These are phyloP conservation scores for Eucalyptus microcorys DNA, from an alignment of 345 rosid species.

Conservation along the genomic window DNA sequence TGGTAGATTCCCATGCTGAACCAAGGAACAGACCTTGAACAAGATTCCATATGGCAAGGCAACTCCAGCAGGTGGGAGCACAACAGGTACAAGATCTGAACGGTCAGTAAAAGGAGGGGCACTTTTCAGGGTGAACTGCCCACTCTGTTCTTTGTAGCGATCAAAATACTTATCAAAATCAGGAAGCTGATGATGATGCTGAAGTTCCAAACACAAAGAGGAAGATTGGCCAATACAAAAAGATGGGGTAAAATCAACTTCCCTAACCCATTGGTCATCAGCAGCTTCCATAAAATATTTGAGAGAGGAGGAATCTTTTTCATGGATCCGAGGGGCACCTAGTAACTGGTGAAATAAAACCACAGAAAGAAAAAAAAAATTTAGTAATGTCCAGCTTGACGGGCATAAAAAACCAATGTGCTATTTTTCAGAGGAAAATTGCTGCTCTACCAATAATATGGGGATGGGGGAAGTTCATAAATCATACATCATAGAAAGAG, in stretches of 20 bases:
- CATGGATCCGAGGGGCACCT: conserved; percentile 16
- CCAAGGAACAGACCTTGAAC: conserved; percentile 28
- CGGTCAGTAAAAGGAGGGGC: conserved; percentile 8
- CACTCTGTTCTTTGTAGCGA: conserved; percentile 8
- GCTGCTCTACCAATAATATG: background rate
- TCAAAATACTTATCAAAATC: conserved; percentile 10
- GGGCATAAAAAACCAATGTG: background rate
- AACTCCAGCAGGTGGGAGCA: conserved; percentile 12
- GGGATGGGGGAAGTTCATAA: background rate
- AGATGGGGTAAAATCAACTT: conserved; percentile 32
- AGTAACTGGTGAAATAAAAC: background rate
- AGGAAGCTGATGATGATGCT: conserved; percentile 1
- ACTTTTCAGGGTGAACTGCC: background rate
- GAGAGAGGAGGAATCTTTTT: background rate
- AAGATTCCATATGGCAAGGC: conserved; percentile 23
- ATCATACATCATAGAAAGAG: background rate
- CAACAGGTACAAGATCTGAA: conserved; percentile 21
- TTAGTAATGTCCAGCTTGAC: background rate
- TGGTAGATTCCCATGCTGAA: conserved; percentile 33
- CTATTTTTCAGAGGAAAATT: background rate
- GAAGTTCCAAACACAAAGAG: conserved; percentile 43
- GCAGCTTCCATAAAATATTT: conserved; percentile 10
- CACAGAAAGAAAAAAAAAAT: background rate
- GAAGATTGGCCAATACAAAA: conserved; percentile 37
- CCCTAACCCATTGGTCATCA: conserved; percentile 35